Evolutionary conservation across 371 early-diverging fungal genomes (phyloP), one percentile per base, ranked within the genome.

Genomic region (Zychaea mexicana): DNA sequence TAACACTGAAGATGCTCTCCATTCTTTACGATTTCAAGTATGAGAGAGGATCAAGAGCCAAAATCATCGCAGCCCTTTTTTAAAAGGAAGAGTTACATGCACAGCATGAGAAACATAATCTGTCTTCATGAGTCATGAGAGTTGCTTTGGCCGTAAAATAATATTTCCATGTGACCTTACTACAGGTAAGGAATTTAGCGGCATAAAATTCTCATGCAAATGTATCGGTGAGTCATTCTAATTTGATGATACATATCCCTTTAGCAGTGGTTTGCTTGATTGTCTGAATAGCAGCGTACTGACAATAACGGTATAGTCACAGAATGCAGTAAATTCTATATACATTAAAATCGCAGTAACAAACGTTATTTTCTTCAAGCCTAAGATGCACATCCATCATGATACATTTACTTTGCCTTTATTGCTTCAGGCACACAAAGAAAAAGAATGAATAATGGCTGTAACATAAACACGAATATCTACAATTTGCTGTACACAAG

Each of bases 401-500:
- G n/a, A n/a, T n/a, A n/a, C n/a, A n/a, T n/a, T n/a, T n/a, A n/a
- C n/a, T n/a, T n/a, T n/a, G n/a, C n/a, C n/a, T n/a, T 36, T 15
- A 15, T 36, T 36, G 38, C 38, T 36, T 36, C 38, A 36, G 9
- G 38, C 15, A n/a, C n/a, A n/a, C n/a, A n/a, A n/a, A n/a, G n/a
- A n/a, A n/a, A n/a, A n/a, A n/a, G n/a, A n/a, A n/a, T 36, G 15
- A 36, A 36, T 36, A 36, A 36, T 36, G 38, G 7, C 15, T 53
- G 26, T 49, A 19, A 49, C n/a, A 27, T 12, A 4, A 0, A 53
- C 27, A 53, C 17, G 53, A 30, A 53, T 13, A 2, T 30, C 52
- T 77, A 79, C 45, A 82, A 57, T 66, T 83, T 85, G 53, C 85
- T 66, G 24, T 64, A 67, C 26, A 82, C 74, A 46, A 77, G 62